Evolutionary conservation across 139 green algal genomes (phyloP).

Genomic region (Penium margaritaceum): DNA sequence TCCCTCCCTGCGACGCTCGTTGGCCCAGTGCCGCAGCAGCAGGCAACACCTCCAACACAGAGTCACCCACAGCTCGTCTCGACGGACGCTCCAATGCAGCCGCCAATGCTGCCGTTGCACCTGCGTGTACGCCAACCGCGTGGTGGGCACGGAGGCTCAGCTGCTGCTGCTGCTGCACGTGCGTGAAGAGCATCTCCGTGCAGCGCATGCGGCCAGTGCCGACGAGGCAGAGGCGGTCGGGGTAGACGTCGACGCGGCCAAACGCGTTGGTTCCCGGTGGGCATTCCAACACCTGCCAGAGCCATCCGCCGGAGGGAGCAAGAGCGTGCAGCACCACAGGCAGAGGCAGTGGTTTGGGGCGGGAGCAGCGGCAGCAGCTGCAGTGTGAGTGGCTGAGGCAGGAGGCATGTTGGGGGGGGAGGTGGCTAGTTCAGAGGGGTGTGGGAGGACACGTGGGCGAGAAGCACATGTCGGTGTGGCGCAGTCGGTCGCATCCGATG

Average conservation of each 20-base stretch:
- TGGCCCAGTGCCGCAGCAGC: too few relatives aligned
- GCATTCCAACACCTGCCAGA: conserved; percentile 40
- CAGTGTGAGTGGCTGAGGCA: too few relatives aligned
- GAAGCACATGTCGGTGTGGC: too few relatives aligned
- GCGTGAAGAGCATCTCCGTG: conserved; percentile 30
- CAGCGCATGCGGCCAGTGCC: conserved; percentile 12
- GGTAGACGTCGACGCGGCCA: conserved; percentile 42
- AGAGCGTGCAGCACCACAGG: background rate
- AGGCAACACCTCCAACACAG: too few relatives aligned
- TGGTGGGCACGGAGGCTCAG: too few relatives aligned
- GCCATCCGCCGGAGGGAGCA: background rate
- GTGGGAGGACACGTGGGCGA: background rate
- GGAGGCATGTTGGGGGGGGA: background rate
- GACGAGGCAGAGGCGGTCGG: conserved; percentile 21
- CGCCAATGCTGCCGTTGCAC: too few relatives aligned
- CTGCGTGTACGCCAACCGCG: too few relatives aligned
- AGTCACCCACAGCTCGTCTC: too few relatives aligned
- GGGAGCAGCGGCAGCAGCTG: background rate
- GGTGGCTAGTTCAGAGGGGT: background rate
- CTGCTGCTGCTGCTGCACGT: too few relatives aligned
- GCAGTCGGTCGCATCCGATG: too few relatives aligned
- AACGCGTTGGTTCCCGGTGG: conserved; percentile 36
- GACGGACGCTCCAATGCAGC: too few relatives aligned
- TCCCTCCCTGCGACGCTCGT: too few relatives aligned
- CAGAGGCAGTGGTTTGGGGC: background rate